A percentile compares a stretch with the other conserved stretches of the same genome.
These are phyloP conservation scores for Trichoderma sp. DNA, from an alignment of 2,329 filamentous ascomycete species.

Conservation along the genomic window DNA sequence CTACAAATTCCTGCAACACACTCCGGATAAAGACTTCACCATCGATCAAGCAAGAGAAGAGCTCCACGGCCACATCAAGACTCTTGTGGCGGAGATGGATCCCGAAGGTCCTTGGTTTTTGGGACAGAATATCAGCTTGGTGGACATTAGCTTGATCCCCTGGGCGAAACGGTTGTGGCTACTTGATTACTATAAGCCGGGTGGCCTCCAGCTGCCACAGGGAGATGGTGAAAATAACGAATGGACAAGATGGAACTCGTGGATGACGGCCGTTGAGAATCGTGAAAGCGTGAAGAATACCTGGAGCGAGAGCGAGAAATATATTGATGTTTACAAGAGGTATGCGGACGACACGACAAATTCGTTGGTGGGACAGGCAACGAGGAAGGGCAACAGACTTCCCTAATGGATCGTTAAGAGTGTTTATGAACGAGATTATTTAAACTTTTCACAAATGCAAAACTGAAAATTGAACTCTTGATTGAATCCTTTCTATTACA, in stretches of 20 bases:
- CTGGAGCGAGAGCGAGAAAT: slow-evolving; percentile 64
- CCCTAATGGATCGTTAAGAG: neutral
- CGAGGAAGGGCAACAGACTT: slow-evolving; percentile 59
- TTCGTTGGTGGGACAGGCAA: slow-evolving; percentile 61
- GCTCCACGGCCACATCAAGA: slow-evolving; percentile 57
- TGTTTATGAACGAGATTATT: neutral
- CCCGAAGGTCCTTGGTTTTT: slow-evolving; percentile 60
- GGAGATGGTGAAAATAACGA: slow-evolving; percentile 52
- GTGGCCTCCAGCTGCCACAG: slow-evolving; percentile 47
- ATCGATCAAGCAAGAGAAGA: slow-evolving; percentile 56
- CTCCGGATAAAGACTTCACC: slow-evolving; percentile 46
- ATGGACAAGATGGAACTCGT: slow-evolving; percentile 66
- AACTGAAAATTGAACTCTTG: neutral
- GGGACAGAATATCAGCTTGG: slow-evolving; percentile 60
- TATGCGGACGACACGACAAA: slow-evolving; percentile 66
- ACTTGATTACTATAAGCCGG: slow-evolving; percentile 70
- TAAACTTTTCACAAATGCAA: neutral
- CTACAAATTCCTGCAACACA: slow-evolving; percentile 61
- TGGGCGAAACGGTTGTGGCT: slow-evolving; percentile 72
- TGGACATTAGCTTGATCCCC: slow-evolving; percentile 70
- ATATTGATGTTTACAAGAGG: slow-evolving; percentile 65
- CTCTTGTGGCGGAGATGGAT: slow-evolving; percentile 63
- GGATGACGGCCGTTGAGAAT: slow-evolving; percentile 57
- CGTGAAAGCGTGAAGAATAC: slow-evolving; percentile 66
- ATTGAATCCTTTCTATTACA: neutral